Conservation (phyloP, 306 rosid species). For the Cicer pinnatifidum region DNA sequence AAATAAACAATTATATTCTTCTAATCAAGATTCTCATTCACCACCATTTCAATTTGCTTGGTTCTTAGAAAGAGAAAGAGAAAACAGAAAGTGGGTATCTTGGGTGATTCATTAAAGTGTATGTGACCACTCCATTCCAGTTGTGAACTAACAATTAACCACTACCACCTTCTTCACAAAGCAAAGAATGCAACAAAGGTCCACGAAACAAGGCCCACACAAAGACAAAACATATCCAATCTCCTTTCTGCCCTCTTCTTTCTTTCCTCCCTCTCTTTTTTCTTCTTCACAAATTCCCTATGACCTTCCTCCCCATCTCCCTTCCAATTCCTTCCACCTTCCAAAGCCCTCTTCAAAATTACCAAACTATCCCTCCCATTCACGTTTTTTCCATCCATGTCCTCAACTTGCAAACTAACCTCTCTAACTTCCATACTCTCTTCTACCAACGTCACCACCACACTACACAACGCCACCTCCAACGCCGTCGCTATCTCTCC, state of each 20-base stretch:
- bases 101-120: too few species aligned
- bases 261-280: slow-evolving; percentile 55
- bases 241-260: slow-evolving; percentile 61
- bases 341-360: slow-evolving; percentile 56
- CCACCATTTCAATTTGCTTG: too few species aligned
- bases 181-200: slow-evolving; percentile 3
- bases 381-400: slow-evolving; percentile 68
- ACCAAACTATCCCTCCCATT: slow-evolving; percentile 75
- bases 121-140: background rate
- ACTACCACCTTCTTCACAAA: slow-evolving; percentile 31
- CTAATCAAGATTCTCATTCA: too few species aligned
- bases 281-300: slow-evolving; percentile 47
- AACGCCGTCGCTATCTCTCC: slow-evolving; percentile 56
- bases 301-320: slow-evolving; percentile 38
- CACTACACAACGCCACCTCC: slow-evolving; percentile 58
- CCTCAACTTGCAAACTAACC: slow-evolving; percentile 67
- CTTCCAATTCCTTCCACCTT: slow-evolving; percentile 44
- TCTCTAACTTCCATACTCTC: slow-evolving; percentile 59
- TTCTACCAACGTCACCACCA: slow-evolving; percentile 55
- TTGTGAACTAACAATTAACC: background rate
- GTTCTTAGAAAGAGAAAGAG: too few species aligned
- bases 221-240: slow-evolving; percentile 61
- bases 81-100: too few species aligned
- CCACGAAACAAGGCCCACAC: slow-evolving; percentile 51
- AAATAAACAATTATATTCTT: too few species aligned